Conservation (phyloP, 2,329 filamentous ascomycete species). For the Sporothrix inflata region DNA sequence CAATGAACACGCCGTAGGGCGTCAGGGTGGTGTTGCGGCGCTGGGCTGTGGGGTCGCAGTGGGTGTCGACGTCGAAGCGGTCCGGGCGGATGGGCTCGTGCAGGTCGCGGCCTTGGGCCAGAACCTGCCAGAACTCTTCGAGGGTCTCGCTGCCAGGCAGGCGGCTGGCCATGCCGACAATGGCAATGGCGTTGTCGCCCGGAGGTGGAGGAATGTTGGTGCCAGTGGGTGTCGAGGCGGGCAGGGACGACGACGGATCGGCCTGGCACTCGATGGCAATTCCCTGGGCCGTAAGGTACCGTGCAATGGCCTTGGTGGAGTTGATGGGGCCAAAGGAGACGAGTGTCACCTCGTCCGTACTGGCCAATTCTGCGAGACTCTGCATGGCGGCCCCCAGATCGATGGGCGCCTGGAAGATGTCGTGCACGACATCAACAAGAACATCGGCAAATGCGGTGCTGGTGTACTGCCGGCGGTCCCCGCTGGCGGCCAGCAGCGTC, state of each 20-base stretch:
- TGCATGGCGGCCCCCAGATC: neutral
- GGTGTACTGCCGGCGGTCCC: neutral
- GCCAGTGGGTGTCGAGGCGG: conserved; percentile 36
- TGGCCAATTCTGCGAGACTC: neutral
- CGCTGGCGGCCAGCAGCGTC: neutral
- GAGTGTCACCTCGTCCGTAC: neutral
- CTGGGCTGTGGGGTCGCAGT: conserved; percentile 73
- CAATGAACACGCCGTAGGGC: conserved; percentile 73
- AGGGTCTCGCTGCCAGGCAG: conserved; percentile 75
- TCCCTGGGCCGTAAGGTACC: neutral
- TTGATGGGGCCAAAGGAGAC: conserved; percentile 17
- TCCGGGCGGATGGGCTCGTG: conserved; percentile 69
- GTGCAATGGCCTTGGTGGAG: neutral
- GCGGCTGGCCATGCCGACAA: conserved; percentile 80
- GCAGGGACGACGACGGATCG: neutral
- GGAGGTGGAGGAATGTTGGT: conserved; percentile 54
- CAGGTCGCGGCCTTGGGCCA: conserved; percentile 76
- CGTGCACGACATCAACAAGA: neutral
- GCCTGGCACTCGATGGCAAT: neutral
- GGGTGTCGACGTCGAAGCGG: conserved; percentile 71
- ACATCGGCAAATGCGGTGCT: neutral
- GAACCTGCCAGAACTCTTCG: conserved; percentile 74
- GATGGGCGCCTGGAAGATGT: conserved; percentile 13
- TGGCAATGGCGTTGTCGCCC: conserved; percentile 58
- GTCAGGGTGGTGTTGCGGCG: conserved; percentile 76